Conservation (phyloP, 1,284 basidiomycete species). For the Neolentinus lepideus region DNA sequence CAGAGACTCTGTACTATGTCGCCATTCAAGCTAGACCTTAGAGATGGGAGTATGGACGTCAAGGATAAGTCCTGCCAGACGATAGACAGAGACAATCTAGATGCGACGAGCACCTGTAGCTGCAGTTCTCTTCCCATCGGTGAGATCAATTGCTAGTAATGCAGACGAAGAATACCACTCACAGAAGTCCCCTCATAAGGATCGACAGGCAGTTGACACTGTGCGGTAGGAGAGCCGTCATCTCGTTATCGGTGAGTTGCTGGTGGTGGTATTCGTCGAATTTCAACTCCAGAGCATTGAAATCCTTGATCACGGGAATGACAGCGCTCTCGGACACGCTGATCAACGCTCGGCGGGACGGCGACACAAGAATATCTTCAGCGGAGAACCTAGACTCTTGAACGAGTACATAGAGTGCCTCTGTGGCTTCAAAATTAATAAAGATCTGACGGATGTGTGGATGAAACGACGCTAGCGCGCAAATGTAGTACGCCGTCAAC, state of each 20-base stretch:
- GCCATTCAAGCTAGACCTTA: background rate
- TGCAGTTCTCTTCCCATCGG: background rate
- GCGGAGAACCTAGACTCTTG: background rate
- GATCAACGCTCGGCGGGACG: background rate
- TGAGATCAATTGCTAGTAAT: background rate
- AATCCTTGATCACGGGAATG: background rate
- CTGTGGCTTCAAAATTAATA: background rate
- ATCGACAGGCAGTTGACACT: background rate
- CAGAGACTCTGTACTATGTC: background rate
- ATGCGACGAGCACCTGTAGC: background rate
- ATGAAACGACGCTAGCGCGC: background rate
- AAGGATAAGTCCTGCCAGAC: background rate
- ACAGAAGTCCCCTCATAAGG: background rate
- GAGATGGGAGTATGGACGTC: background rate
- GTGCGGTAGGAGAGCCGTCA: background rate
- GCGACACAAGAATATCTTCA: background rate
- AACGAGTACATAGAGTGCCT: background rate
- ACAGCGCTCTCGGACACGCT: background rate
- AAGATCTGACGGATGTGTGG: background rate
- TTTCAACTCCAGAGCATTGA: background rate
- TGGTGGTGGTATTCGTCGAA: background rate
- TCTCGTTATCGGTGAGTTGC: background rate
- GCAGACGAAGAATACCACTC: background rate
- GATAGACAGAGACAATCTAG: background rate
- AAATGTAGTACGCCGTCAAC: background rate